Conservation (phyloP, 805 yeast species). For the Metschnikowia sp. region DNA sequence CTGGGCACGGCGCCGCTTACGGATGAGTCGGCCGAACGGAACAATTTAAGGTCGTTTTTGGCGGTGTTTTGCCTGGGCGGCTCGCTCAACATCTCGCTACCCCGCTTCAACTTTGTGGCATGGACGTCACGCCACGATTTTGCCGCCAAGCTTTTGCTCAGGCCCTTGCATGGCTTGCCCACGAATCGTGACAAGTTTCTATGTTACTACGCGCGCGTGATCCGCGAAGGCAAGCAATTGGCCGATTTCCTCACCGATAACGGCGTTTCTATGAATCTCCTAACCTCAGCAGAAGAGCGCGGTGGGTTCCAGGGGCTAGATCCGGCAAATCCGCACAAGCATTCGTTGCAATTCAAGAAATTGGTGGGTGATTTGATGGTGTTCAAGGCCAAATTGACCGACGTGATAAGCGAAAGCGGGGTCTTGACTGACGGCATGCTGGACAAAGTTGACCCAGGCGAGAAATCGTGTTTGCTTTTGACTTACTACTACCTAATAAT, state of each 20-base stretch:
- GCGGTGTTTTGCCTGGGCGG: constrained; percentile 52
- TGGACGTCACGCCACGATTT: constrained; percentile 47
- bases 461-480: constrained; percentile 15
- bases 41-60: constrained; percentile 40
- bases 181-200: constrained; percentile 25
- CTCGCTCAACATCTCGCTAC: constrained; percentile 47
- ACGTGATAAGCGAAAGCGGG: not conserved
- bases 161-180: not conserved
- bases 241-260: constrained; percentile 25
- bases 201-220: constrained; percentile 42
- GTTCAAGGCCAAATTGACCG: not conserved
- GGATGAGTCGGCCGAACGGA: constrained; percentile 23
- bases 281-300: constrained; percentile 8
- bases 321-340: not conserved
- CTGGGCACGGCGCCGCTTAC: constrained; percentile 4
- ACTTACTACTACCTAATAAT: constrained; percentile 49
- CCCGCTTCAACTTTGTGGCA: constrained; percentile 46
- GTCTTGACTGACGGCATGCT: not conserved
- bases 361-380: not conserved
- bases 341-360: not conserved
- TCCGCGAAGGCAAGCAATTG: constrained; percentile 50
- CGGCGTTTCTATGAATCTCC: constrained; percentile 8
- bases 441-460: not conserved
- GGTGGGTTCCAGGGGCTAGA: constrained; percentile 1
- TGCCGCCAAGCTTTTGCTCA: constrained; percentile 22